Evolutionary conservation across 2,329 filamentous ascomycete genomes (phyloP).

Genomic region (Colletotrichum sublineola): DNA sequence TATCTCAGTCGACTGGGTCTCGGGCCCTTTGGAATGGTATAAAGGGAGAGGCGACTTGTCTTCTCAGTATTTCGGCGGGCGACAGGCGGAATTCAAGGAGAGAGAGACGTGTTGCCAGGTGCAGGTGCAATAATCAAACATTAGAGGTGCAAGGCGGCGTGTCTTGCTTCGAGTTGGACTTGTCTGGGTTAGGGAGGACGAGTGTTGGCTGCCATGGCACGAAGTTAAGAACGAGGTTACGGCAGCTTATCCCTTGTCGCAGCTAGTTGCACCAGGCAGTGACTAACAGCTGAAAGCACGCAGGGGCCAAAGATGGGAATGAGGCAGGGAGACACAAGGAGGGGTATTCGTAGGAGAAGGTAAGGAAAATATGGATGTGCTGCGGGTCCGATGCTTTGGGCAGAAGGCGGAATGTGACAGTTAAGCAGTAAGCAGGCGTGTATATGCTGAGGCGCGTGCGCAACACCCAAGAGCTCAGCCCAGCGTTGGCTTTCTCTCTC

Average conservation of each 20-base stretch:
- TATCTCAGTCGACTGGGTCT: conserved; percentile 2
- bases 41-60: conserved; percentile 35
- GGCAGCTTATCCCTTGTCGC: neutral
- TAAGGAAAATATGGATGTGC: neutral
- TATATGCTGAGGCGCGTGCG: neutral
- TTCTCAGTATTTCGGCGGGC: conserved; percentile 24
- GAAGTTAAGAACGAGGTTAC: neutral
- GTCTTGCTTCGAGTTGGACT: conserved; percentile 13
- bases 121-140: conserved; percentile 23
- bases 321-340: conserved; percentile 26
- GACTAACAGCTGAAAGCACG: conserved; percentile 35
- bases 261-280: neutral
- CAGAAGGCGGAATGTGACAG: neutral
- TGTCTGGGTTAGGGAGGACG: neutral
- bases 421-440: neutral
- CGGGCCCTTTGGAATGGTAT: conserved; percentile 29
- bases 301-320: conserved; percentile 29
- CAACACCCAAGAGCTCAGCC: neutral
- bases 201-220: conserved; percentile 25
- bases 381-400: neutral
- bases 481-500: neutral
- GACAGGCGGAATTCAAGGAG: conserved; percentile 19
- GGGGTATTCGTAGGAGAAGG: neutral
- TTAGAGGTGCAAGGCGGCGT: conserved; percentile 25
- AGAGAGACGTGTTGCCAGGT: conserved; percentile 5